Percentiles rank a stretch among this genome's conserved stretches.
Evolutionary conservation across 108 stramenopile genomes (phyloP).

Genomic region (Schizochytrium sp.): DNA sequence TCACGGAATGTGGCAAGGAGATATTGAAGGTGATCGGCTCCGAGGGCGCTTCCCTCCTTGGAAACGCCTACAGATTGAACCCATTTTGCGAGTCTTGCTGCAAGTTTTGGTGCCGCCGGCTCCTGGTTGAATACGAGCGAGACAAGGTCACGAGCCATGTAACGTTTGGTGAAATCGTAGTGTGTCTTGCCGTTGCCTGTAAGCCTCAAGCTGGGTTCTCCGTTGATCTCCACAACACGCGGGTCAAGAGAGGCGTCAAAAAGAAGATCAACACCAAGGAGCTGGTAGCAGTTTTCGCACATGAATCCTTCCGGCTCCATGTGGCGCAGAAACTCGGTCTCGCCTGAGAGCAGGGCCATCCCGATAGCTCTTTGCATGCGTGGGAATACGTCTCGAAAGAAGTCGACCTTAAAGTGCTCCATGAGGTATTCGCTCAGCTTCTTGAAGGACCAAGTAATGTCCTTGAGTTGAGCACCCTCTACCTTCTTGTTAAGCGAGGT

Average conservation of each 20-base stretch:
- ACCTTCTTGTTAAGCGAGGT: constrained; percentile 18
- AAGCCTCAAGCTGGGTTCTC: constrained; percentile 24
- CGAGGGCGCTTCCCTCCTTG: background rate
- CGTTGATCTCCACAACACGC: constrained; percentile 47
- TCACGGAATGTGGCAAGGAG: constrained; percentile 15
- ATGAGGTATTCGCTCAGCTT: constrained; percentile 44
- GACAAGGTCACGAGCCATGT: constrained; percentile 53
- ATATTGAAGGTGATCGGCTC: constrained; percentile 46
- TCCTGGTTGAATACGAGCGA: constrained; percentile 19
- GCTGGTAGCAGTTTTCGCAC: constrained; percentile 47
- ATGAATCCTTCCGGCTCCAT: constrained; percentile 34
- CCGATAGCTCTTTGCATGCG: constrained; percentile 55
- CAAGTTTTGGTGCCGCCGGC: background rate
- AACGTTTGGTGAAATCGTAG: constrained; percentile 50
- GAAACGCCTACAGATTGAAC: background rate
- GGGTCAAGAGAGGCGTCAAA: constrained; percentile 31
- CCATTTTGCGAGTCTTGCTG: background rate
- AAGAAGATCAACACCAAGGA: constrained; percentile 29
- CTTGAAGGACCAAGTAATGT: constrained; percentile 59
- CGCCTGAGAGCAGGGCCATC: constrained; percentile 50
- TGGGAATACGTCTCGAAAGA: background rate
- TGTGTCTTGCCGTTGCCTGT: constrained; percentile 47
- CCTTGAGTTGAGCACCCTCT: constrained; percentile 45
- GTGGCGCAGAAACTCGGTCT: background rate
- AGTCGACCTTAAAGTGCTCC: constrained; percentile 21